Evolutionary conservation across 2,329 filamentous ascomycete genomes (phyloP), one percentile per base, ranked within the genome.

Genomic region (Colletotrichum tofieldiae): DNA sequence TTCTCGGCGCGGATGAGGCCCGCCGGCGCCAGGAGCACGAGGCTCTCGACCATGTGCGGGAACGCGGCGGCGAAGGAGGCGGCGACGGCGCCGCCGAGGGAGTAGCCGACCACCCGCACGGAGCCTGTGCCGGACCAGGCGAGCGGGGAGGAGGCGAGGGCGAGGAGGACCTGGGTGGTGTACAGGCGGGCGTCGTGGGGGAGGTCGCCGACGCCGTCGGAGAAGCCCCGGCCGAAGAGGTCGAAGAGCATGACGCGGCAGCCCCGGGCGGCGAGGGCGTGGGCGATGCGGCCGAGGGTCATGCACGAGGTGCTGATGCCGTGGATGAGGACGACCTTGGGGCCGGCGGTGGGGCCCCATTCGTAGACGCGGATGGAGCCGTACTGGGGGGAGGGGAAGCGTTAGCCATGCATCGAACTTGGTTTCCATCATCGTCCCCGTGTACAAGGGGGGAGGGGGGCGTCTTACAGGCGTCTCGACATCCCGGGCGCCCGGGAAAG

Each of bases 301-400:
- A 95, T 89, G 80, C 93, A 94, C 0, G 94, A 93, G 0, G 94
- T 97, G 73, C 92, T 94, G 79, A 97, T 96, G 55, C 94, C 94
- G 79, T 97, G 94, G 11, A 97, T 86, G 43, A 97, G 86, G 20
- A 97, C 82, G 5, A 96, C 91, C 77, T 93, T 95, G 56, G 89
- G 87, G 9, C 94, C 94, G 65, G 89, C 82, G 62, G 91, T 87
- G 1, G 94, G 93, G 1, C 94, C 94, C 83, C 93, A 97, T 84
- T 97, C 94, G 79, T 96, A 96, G 29, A 94, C 92, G 47, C 93
- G 86, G 66, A 95, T 91, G 43, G 86, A 90, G 61, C 94, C 94
- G 79, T 94, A 95, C 78, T 89, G 58, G 51, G 9, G 20, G 16
- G 26, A 54, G 41, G 41, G 7, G 18, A 2, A 7, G 11, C 5